Evolutionary conservation across 306 rosid genomes (phyloP), one percentile per base, ranked within the genome.

Genomic region (Ochetophila trinervis): DNA sequence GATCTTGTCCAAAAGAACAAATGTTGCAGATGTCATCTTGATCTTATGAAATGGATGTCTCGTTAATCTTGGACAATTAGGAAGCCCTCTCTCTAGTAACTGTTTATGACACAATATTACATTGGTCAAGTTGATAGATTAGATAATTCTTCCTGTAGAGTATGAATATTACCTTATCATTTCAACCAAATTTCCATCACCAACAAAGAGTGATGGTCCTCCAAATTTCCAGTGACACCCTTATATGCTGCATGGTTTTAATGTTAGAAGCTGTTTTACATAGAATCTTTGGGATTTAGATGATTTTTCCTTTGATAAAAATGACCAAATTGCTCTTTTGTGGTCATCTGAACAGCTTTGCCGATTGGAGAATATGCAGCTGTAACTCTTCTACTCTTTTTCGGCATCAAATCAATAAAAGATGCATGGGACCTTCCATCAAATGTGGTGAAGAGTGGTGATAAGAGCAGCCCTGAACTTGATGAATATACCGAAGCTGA

Each of bases 321-420:
- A 40, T 74, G 30, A 30, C 51, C 57, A 44, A 55, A 37, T 56
- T 36, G 72, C 18, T 56, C 12, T 73, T 78, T 63, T 55, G 53
- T 66, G 75, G 60, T 78, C 64, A 66, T 72, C 40, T 71, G 37
- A 61, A 69, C 86, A 93, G 99, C 99, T 66, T 70, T 90, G 88
- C 97, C 99, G 27, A 84, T 93, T 52, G 99, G 99, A 83, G 99
- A 90, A 76, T 93, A 93, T 75, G 96, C 96, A 24, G 99, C 97
- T 1, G 90, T 90, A 53, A 82, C 99, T 78, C 99, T 93, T 78
- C 87, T 93, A 68, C 75, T 93, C 69, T 87, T 93, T 83, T 93
- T 93, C 2, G 96, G 99, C 72, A 78, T 93, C 63, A 93, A 90
- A 72, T 76, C 99, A 65, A 87, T 93, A 68, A 90, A 93, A 83